Conservation (phyloP, 805 yeast genomes). For the Nakazawaea populi region DNA sequence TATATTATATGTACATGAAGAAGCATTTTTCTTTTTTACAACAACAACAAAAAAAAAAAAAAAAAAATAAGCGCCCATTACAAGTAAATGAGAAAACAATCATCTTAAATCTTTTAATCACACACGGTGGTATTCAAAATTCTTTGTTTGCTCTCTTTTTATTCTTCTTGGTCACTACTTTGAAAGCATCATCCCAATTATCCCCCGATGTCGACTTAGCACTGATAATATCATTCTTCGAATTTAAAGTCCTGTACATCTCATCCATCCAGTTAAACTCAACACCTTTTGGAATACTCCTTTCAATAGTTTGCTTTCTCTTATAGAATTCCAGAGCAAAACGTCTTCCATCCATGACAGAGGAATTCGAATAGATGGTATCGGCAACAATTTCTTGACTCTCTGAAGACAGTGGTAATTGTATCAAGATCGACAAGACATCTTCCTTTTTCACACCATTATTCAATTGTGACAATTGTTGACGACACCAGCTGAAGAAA, state of each 20-base stretch:
- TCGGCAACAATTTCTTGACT: slow-evolving; percentile 85
- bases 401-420: slow-evolving; percentile 72
- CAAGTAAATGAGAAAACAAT: no score
- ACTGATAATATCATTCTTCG: slow-evolving; percentile 10
- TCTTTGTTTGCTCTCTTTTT: slow-evolving; percentile 30
- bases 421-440: slow-evolving; percentile 70
- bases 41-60: neutral
- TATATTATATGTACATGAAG: no score
- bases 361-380: slow-evolving; percentile 81
- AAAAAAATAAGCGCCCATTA: neutral
- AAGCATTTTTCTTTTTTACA: no score
- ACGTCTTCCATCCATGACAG: slow-evolving; percentile 90
- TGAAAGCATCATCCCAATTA: slow-evolving; percentile 45
- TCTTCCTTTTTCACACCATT: slow-evolving; percentile 74
- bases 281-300: slow-evolving; percentile 35
- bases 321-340: slow-evolving; percentile 88
- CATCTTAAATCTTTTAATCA: no score
- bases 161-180: slow-evolving; percentile 60
- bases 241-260: slow-evolving; percentile 25
- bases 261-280: slow-evolving; percentile 72
- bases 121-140: neutral
- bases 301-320: slow-evolving; percentile 70
- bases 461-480: slow-evolving; percentile 60
- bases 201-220: slow-evolving; percentile 29
- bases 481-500: slow-evolving; percentile 67